Percentiles rank a stretch among this genome's conserved stretches.
phyloP scores from a whole-genome alignment of 345 rosid genomes.

The Brassica nigra region DNA sequence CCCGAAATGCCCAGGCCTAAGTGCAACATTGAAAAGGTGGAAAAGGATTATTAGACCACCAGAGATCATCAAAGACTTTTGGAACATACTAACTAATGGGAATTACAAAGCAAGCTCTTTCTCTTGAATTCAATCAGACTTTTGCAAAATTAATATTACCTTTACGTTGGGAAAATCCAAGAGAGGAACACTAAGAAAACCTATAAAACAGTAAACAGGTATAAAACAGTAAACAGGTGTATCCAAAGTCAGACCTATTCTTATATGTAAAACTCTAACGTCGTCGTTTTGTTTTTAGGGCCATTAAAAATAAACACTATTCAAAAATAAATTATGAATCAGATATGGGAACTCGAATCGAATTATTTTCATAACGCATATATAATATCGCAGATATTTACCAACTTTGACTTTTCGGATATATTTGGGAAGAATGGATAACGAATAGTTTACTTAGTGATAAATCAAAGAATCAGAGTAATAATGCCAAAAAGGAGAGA shows the following conservation, averaged over 20 bases:
- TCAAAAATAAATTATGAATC: neutral
- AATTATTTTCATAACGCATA: neutral
- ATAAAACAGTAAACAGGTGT: neutral
- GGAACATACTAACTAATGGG: neutral
- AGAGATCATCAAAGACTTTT: neutral
- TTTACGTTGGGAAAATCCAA: neutral
- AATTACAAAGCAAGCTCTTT: neutral
- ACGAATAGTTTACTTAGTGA: neutral
- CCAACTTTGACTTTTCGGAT: neutral
- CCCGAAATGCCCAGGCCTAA: too few species aligned
- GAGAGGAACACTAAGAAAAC: neutral
- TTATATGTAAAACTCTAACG: neutral
- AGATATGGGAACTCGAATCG: constrained; percentile 8
- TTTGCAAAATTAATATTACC: neutral
- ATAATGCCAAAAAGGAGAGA: neutral
- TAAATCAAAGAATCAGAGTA: neutral
- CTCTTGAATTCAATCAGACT: neutral
- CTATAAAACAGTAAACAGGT: neutral
- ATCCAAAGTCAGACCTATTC: neutral
- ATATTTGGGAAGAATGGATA: neutral
- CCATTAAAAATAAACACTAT: neutral
- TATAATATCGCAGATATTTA: neutral
- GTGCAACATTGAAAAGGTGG: too few species aligned
- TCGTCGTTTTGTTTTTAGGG: neutral
- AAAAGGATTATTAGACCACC: too few species aligned